Conservation (phyloP, 805 yeast species). For the Priceomyces melissophilus region DNA sequence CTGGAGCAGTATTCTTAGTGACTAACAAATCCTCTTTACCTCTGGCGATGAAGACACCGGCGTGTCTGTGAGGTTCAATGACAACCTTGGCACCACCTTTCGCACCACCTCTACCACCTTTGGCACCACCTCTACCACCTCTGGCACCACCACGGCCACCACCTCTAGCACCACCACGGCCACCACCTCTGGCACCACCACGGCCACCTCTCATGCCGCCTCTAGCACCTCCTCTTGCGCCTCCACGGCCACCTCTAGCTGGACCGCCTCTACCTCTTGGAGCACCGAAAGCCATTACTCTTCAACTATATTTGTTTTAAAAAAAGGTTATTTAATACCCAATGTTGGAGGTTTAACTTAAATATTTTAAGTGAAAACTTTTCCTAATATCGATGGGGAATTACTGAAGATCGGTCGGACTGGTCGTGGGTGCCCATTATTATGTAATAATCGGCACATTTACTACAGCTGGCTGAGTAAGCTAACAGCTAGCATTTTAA, state of each 20-base stretch:
- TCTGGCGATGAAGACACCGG: constrained; percentile 98
- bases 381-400: constrained; percentile 4
- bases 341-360: constrained; percentile 1
- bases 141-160: constrained; percentile 43
- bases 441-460: no score
- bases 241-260: constrained; percentile 47
- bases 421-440: no score
- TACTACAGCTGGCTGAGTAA: no score
- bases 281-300: constrained; percentile 69
- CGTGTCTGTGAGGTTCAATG: constrained; percentile 98
- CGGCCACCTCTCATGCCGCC: constrained; percentile 50
- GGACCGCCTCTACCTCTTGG: constrained; percentile 59
- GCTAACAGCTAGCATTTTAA: no score
- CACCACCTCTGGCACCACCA: constrained; percentile 57
- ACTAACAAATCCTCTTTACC: constrained; percentile 98
- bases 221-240: constrained; percentile 48
- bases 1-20: constrained; percentile 96
- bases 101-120: constrained; percentile 80
- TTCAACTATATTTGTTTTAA: not conserved
- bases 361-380: constrained; percentile 1
- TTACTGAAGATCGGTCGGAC: no score
- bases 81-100: constrained; percentile 93
- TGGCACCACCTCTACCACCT: constrained; percentile 55
- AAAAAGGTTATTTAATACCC: no score
- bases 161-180: constrained; percentile 36